A percentile compares a stretch with the other conserved stretches of the same genome.
These are phyloP conservation scores for Eimeria falciformis DNA, from an alignment of 169 alveolate genomes.

Conservation along the genomic window DNA sequence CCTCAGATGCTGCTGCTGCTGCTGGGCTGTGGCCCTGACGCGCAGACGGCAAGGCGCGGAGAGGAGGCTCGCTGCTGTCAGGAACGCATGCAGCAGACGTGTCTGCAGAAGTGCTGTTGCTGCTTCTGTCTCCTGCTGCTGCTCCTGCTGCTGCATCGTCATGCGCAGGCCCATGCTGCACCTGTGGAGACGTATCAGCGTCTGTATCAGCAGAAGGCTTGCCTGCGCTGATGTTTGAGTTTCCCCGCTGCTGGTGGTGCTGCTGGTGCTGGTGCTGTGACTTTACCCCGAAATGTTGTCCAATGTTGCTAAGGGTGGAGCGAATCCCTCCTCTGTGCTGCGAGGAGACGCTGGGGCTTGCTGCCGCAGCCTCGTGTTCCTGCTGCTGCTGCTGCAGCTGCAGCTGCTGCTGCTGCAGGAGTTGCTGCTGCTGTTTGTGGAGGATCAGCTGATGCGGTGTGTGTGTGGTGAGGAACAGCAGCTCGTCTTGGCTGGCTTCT, in stretches of 20 bases:
- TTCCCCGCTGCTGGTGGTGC: constrained; percentile 43
- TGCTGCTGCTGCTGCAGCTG: constrained; percentile 13
- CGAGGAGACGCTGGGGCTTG: neutral
- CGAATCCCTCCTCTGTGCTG: constrained; percentile 46
- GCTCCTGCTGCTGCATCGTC: constrained; percentile 21
- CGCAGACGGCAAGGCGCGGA: neutral
- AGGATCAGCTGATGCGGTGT: constrained; percentile 42
- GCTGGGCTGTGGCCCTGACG: neutral
- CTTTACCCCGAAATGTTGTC: constrained; percentile 48
- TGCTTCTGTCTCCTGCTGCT: constrained; percentile 48
- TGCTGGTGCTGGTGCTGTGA: constrained; percentile 29
- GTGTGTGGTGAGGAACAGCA: constrained; percentile 24
- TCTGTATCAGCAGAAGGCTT: neutral
- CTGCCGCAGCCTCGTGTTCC: constrained; percentile 10
- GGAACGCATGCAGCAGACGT: constrained; percentile 31
- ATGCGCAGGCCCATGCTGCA: too few species aligned
- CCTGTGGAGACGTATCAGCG: too few species aligned
- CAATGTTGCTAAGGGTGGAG: constrained; percentile 34
- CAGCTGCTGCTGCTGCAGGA: neutral
- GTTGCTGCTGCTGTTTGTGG: constrained; percentile 35
- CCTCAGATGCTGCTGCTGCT: constrained; percentile 58
- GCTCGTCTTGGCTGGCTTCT: constrained; percentile 61
- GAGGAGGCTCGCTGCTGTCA: constrained; percentile 1
- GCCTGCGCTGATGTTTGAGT: neutral
- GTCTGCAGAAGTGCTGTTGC: constrained; percentile 30